These are phyloP conservation scores for Biscogniauxia sp. DNA, from an alignment of 2,329 filamentous ascomycete genomes.

Conservation along the genomic window DNA sequence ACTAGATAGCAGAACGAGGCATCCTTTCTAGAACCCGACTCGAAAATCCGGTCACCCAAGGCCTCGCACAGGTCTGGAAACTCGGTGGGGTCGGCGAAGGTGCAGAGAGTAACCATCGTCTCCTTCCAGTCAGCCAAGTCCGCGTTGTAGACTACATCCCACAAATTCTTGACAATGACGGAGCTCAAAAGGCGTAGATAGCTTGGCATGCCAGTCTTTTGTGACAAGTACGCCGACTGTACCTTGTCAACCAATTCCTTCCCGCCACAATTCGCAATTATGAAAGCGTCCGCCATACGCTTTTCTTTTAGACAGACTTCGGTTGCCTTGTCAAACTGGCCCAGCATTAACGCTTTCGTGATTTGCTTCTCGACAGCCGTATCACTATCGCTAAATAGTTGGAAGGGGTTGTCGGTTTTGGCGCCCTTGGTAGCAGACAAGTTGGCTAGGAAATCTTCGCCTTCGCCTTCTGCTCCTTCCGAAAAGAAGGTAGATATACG, in stretches of 20 bases:
- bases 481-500: constrained; percentile 77
- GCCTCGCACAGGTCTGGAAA: constrained; percentile 95
- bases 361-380: constrained; percentile 81
- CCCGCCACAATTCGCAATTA: constrained; percentile 95
- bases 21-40: constrained; percentile 76
- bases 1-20: constrained; percentile 96
- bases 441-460: constrained; percentile 82
- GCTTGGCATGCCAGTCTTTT: constrained; percentile 78
- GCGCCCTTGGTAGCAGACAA: constrained; percentile 85
- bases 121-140: constrained; percentile 95
- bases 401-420: constrained; percentile 92
- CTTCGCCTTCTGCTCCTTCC: constrained; percentile 64
- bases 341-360: constrained; percentile 83
- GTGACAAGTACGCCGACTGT: constrained; percentile 84
- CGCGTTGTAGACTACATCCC: constrained; percentile 97
- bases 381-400: constrained; percentile 81
- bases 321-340: constrained; percentile 85
- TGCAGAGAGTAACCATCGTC: constrained; percentile 92
- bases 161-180: constrained; percentile 93
- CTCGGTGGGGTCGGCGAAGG: constrained; percentile 85
- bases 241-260: constrained; percentile 93
- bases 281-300: constrained; percentile 91
- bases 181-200: constrained; percentile 89
- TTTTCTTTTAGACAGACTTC: constrained; percentile 86
- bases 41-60: constrained; percentile 84